These are phyloP conservation scores for Orbilia oligospora DNA, from an alignment of 2,329 filamentous ascomycete genomes.

Conservation along the genomic window DNA sequence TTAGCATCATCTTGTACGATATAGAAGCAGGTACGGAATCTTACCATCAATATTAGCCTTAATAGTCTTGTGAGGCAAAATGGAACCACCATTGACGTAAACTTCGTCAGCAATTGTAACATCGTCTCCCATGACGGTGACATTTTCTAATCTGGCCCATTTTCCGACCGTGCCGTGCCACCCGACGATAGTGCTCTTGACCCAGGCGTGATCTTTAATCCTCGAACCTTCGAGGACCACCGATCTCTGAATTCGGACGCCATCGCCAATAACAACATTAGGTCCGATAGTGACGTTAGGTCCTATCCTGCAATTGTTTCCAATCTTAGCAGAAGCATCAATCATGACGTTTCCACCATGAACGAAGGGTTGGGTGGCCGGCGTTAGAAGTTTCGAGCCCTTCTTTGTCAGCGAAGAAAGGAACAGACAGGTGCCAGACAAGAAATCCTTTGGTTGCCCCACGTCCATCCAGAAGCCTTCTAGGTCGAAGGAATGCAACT, in stretches of 20 bases:
- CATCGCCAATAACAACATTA: conserved; percentile 91
- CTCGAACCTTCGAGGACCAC: conserved; percentile 90
- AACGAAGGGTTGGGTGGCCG: conserved; percentile 82
- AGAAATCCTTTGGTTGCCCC: conserved; percentile 97
- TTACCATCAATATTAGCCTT: conserved; percentile 93
- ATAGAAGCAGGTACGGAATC: conserved; percentile 61
- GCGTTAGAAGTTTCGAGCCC: conserved; percentile 84
- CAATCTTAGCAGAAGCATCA: conserved; percentile 93
- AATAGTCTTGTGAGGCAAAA: conserved; percentile 98
- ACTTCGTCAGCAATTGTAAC: conserved; percentile 98
- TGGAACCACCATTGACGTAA: conserved; percentile 96
- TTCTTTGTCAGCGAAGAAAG: conserved; percentile 93
- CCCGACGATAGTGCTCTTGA: conserved; percentile 98
- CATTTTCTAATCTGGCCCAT: conserved; percentile 97
- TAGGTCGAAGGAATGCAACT: conserved; percentile 94
- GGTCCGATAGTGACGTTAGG: conserved; percentile 97
- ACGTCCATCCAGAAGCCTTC: conserved; percentile 99
- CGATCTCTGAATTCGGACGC: conserved; percentile 92
- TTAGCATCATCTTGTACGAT: conserved; percentile 5
- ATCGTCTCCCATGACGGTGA: conserved; percentile 97
- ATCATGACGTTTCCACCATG: conserved; percentile 96
- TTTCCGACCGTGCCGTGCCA: conserved; percentile 97
- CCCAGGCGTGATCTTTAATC: conserved; percentile 98
- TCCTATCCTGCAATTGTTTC: conserved; percentile 97
- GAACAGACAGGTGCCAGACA: conserved; percentile 95